Evolutionary conservation across 768 basidiomycete species (phyloP), one percentile per base, ranked within the genome.

Genomic region (Rossbeevera mucosa): DNA sequence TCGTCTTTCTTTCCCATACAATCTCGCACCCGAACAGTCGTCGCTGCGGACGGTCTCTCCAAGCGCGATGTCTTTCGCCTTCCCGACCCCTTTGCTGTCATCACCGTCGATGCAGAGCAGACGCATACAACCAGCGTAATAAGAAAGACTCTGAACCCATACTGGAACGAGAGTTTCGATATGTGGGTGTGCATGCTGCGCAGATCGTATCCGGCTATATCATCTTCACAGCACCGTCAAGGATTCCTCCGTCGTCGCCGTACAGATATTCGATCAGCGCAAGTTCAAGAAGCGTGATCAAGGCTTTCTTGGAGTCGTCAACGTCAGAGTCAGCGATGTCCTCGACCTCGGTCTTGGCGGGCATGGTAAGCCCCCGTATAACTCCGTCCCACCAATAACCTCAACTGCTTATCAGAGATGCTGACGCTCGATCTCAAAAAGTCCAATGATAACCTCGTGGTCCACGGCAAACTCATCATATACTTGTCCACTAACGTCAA

Each of bases 261-360:
- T 98, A 1, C 96, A 99, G 73, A 96, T 98, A 62, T 98, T 98
- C 61, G 96, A 99, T 73, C 95, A 98, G 72, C 86, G 93, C 70
- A 99, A 99, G 73, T 98, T 98, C 77, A 99, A 99, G 79, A 81
- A 90, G 72, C 85, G 88, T 63, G 96, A 99, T 68, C 96, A 98
- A 68, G 96, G 96, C 2, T 99, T 99, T 71, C 76, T 99, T 49
- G 96, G 96, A 30, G 95, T 98, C 13, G 94, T 98, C 61, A 99
- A 99, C 67, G 80, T 98, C 58, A 81, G 87, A 59, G 91, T 98
- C 55, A 82, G 85, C 66, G 90, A 94, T 71, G 87, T 88, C 21
- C 74, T 97, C 41, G 96, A 98, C 71, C 77, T 98, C 52, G 92
- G 95, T 55, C 71, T 94, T 18, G 94, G 89, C 45, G 90, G 91